Evolutionary conservation across 139 green algal genomes (phyloP).

Genomic region (Gonium pectorale): DNA sequence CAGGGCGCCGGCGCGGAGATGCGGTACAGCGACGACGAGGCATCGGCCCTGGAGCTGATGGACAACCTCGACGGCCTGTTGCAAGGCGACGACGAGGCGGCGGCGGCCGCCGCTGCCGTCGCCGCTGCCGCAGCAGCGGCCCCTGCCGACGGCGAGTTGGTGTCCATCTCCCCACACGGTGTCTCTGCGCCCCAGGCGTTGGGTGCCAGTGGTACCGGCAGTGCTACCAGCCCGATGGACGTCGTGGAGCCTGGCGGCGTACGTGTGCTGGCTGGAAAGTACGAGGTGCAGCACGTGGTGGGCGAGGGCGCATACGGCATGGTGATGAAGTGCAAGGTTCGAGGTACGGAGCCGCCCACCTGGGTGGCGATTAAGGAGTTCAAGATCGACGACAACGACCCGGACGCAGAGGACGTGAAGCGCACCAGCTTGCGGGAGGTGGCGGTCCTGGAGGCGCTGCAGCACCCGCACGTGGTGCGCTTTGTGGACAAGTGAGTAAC

Average conservation of each 20-base stretch:
- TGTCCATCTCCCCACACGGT: constrained; percentile 27
- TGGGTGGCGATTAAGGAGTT: constrained; percentile 92
- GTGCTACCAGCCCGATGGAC: constrained; percentile 13
- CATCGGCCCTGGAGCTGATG: constrained; percentile 24
- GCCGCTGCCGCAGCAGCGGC: background rate
- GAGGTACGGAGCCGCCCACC: constrained; percentile 46
- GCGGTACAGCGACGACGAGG: constrained; percentile 41
- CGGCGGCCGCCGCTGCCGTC: constrained; percentile 7
- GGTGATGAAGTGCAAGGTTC: constrained; percentile 83
- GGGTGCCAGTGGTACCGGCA: background rate
- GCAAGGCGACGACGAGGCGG: constrained; percentile 27
- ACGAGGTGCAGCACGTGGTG: constrained; percentile 70
- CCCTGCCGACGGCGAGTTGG: constrained; percentile 31
- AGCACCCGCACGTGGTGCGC: constrained; percentile 66
- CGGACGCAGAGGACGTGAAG: constrained; percentile 73
- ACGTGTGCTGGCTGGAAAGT: constrained; percentile 59
- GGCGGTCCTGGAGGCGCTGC: constrained; percentile 52
- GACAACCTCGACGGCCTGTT: constrained; percentile 31
- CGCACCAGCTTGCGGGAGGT: constrained; percentile 68
- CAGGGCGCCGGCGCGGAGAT: constrained; percentile 33
- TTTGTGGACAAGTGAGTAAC: constrained; percentile 63
- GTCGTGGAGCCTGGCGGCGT: constrained; percentile 49
- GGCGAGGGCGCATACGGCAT: constrained; percentile 91
- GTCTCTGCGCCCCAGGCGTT: constrained; percentile 26
- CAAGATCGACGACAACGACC: constrained; percentile 77